Evolutionary conservation across 2,329 filamentous ascomycete species (phyloP).

Genomic region (Fusarium sp.): DNA sequence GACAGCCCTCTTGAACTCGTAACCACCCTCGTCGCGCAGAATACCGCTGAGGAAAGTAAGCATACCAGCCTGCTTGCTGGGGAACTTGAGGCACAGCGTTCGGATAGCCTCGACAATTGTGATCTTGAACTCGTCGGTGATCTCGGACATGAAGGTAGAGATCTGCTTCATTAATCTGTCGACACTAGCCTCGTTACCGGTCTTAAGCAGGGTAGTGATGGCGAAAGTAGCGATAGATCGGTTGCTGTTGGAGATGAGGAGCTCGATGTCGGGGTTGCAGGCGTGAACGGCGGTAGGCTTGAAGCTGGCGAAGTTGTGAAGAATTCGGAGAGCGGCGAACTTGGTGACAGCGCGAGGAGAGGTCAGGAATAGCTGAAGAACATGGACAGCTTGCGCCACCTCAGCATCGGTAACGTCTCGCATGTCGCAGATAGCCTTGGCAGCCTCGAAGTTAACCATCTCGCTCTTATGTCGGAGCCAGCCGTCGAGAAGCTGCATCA

Average conservation of each 20-base stretch:
- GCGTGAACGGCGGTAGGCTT: constrained; percentile 92
- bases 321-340: constrained; percentile 95
- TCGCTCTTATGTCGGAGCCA: constrained; percentile 99
- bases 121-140: constrained; percentile 99
- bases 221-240: constrained; percentile 98
- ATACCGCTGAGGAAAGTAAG: constrained; percentile 98
- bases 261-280: constrained; percentile 98
- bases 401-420: constrained; percentile 93
- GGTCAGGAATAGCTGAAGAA: constrained; percentile 95
- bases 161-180: constrained; percentile 99
- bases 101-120: constrained; percentile 99
- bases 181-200: constrained; percentile 96
- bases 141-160: constrained; percentile 97
- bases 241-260: constrained; percentile 96
- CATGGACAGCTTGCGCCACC: constrained; percentile 92
- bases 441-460: constrained; percentile 99
- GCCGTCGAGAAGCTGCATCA: constrained; percentile 96
- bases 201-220: constrained; percentile 98
- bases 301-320: constrained; percentile 97
- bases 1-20: constrained; percentile 97
- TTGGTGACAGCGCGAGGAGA: constrained; percentile 96
- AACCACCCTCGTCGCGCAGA: constrained; percentile 94
- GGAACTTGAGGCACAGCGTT: constrained; percentile 97
- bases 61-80: constrained; percentile 98
- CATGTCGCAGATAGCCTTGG: constrained; percentile 97